Evolutionary conservation across 495 filamentous ascomycete species (phyloP), one percentile per base, ranked within the genome.

Genomic region (Penicillium maclennaniae): DNA sequence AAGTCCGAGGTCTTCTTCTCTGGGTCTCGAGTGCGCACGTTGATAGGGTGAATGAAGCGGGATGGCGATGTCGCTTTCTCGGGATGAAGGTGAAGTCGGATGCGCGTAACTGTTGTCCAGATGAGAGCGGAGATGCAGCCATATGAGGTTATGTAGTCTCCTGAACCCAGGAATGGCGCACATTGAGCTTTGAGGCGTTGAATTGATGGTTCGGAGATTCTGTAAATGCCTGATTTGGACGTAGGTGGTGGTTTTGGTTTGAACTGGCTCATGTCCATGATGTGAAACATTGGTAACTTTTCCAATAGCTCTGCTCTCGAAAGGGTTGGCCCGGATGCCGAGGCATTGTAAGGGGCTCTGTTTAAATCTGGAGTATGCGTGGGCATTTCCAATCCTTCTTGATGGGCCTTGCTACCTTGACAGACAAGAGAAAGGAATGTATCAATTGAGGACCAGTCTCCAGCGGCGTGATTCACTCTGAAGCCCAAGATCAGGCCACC

Each of bases 381-480:
- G 15, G 65, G 58, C 49, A 57, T 56, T 6, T 47, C 28, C 7
- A 42, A 17, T 1, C 47, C 53, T 43, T 60, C 19, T 3, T 51
- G 56, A 42, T 61, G 27, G 17, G 59, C 56, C 47, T 61, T 59
- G 46, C 46, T 51, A 36, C 65, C 45, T 44, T 57, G 56, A 43
- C 61, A 65, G 21, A 68, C 20, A 7, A 68, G 51, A 50, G 56
- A 56, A 17, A 68, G 17, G 38, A 65, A 62, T 21, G 44, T 50
- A 42, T 67, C 44, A 17, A 67, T 52, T 4, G 66, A 69, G 7
- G 40, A 12, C 60, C 60, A 69, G 49, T 69, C 66, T n/a, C 54
- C 63, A 7, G 44, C 55, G 6, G 55, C 54, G 26, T 69, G 66
- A 26, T 63, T 54, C 19, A 64, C 39, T 27, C 43, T 27, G 20